A percentile compares a stretch with the other conserved stretches of the same genome.
Evolutionary conservation across 768 basidiomycete species (phyloP).

Genomic region (Lentinus brumalis): DNA sequence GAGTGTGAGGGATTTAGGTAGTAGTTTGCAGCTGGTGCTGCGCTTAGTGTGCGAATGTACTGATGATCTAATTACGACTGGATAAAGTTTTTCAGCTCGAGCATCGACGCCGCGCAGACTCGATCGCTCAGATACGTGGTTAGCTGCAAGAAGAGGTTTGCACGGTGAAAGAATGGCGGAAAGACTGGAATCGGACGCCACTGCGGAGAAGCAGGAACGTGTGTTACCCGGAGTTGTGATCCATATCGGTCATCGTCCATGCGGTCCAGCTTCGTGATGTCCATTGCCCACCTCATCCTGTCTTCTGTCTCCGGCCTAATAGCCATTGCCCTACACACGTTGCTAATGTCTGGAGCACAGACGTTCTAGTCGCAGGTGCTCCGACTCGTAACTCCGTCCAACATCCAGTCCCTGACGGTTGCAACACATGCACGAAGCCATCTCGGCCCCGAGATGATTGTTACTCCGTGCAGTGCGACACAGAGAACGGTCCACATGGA

Average conservation of each 20-base stretch:
- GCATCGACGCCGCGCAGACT: background rate
- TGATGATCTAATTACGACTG: constrained; percentile 17
- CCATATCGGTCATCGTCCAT: background rate
- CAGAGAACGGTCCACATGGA: constrained; percentile 2
- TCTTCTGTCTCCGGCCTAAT: background rate
- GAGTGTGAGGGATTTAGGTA: background rate
- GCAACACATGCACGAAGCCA: background rate
- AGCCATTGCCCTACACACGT: background rate
- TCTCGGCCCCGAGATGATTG: background rate
- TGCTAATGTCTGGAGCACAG: background rate
- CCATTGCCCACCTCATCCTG: background rate
- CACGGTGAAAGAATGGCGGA: background rate
- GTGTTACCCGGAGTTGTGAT: background rate
- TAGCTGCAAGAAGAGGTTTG: background rate
- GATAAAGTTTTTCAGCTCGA: background rate
- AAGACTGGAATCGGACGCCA: background rate
- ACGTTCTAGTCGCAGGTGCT: too few species aligned
- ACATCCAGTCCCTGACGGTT: background rate
- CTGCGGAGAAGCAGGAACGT: background rate
- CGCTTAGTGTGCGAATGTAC: constrained; percentile 13
- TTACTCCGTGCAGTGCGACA: background rate
- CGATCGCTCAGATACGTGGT: background rate
- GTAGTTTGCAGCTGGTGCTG: constrained; percentile 6
- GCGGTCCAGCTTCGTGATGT: constrained; percentile 1
- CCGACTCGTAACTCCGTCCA: background rate